A percentile compares a stretch with the other conserved stretches of the same genome.
These are phyloP conservation scores for Massariosphaeria phaeospora DNA, from an alignment of 495 filamentous ascomycete species.

Conservation along the genomic window DNA sequence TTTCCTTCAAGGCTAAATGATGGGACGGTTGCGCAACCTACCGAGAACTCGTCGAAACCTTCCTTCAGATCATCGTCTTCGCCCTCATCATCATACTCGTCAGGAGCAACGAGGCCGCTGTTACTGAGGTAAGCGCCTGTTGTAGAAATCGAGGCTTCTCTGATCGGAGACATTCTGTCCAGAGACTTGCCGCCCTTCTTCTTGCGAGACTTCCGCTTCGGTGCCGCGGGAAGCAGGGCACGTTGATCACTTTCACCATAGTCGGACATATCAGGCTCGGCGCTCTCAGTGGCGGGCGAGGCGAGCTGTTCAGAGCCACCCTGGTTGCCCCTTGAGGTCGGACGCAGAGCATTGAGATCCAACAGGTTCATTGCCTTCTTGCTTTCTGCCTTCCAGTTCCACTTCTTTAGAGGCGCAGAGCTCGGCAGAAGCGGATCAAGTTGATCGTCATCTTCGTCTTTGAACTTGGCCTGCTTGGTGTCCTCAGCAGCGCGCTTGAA, in stretches of 20 bases:
- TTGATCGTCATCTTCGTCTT: neutral
- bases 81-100: neutral
- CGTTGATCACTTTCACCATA: neutral
- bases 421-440: neutral
- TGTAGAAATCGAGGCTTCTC: neutral
- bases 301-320: neutral
- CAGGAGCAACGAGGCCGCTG: neutral
- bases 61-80: neutral
- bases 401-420: neutral
- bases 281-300: neutral
- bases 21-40: neutral
- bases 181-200: neutral
- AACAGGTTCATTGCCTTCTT: neutral
- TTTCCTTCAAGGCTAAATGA: neutral
- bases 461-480: constrained; percentile 1
- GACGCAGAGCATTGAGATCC: neutral
- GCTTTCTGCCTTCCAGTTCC: neutral
- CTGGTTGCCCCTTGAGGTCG: neutral
- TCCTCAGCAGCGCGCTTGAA: neutral
- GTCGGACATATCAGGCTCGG: neutral
- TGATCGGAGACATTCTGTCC: neutral
- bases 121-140: no score
- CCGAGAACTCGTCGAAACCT: neutral
- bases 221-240: neutral
- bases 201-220: neutral